Conservation (phyloP, 495 filamentous ascomycete genomes). For the Xylaria palmicola region DNA sequence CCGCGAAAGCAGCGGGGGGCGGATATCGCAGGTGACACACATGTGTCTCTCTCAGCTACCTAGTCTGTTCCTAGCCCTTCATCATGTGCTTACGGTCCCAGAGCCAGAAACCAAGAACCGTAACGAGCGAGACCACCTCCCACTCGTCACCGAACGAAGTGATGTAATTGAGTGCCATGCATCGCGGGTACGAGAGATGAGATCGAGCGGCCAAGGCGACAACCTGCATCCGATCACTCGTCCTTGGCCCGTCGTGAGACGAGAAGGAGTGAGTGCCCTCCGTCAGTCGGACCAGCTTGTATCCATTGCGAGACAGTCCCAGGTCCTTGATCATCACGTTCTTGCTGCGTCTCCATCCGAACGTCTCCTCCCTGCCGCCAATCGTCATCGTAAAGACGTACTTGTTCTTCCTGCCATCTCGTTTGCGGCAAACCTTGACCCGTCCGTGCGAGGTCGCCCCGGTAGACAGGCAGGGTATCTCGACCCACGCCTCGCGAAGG, state of each 20-base stretch:
- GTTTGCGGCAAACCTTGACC: slow-evolving; percentile 6
- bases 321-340: slow-evolving; percentile 3
- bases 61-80: slow-evolving; percentile 1
- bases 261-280: neutral
- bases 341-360: slow-evolving; percentile 14
- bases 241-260: neutral
- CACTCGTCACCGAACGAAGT: slow-evolving; percentile 14
- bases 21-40: slow-evolving; percentile 2
- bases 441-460: slow-evolving; percentile 4
- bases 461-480: slow-evolving; percentile 6
- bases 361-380: neutral
- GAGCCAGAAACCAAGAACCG: slow-evolving; percentile 11
- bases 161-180: slow-evolving; percentile 1
- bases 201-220: slow-evolving; percentile 12
- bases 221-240: slow-evolving; percentile 6
- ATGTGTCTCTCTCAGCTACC: neutral
- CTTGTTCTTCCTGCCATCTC: neutral
- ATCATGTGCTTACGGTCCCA: slow-evolving; percentile 11
- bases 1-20: neutral
- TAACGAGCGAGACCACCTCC: slow-evolving; percentile 11
- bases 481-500: neutral
- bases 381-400: slow-evolving; percentile 15
- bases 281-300: slow-evolving; percentile 9
- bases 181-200: neutral
- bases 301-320: slow-evolving; percentile 9